Conservation (phyloP, 805 yeast species). For the Kockiozyma suomiensis region DNA sequence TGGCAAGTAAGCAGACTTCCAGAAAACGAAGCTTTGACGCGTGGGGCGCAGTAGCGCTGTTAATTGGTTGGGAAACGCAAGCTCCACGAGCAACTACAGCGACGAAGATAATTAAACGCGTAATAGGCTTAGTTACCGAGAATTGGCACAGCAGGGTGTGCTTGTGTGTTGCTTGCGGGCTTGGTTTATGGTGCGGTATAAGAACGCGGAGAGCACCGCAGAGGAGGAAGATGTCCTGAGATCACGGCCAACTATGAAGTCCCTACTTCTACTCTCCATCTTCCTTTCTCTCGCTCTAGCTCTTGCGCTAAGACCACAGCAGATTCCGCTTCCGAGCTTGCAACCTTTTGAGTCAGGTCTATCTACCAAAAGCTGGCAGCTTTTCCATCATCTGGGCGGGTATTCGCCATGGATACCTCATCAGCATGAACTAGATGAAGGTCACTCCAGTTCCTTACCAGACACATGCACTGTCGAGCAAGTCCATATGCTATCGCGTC, state of each 20-base stretch:
- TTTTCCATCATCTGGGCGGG: constrained; percentile 29
- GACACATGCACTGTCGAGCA: constrained; percentile 22
- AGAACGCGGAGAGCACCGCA: not conserved
- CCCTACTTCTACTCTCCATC: not conserved
- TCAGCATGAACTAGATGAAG: not conserved
- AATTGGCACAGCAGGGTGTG: too few relatives aligned
- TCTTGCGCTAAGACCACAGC: not conserved
- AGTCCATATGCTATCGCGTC: constrained; percentile 32
- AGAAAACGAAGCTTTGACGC: too few relatives aligned
- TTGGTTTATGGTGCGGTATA: too few relatives aligned
- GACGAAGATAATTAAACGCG: too few relatives aligned
- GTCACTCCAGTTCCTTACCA: constrained; percentile 1
- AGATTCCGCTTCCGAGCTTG: not conserved
- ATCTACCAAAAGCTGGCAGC: not conserved
- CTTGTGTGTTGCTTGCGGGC: too few relatives aligned
- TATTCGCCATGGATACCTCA: constrained; percentile 32
- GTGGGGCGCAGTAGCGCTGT: not conserved
- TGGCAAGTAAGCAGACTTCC: too few relatives aligned
- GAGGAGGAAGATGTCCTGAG: not conserved
- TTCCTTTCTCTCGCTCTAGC: not conserved
- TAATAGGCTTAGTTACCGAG: too few relatives aligned
- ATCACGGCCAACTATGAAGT: not conserved
- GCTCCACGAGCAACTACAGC: not conserved
- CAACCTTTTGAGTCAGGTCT: not conserved
- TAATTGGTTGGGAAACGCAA: not conserved